Conservation (phyloP, 208 protist species). For the Balamuthia mandrillaris region DNA sequence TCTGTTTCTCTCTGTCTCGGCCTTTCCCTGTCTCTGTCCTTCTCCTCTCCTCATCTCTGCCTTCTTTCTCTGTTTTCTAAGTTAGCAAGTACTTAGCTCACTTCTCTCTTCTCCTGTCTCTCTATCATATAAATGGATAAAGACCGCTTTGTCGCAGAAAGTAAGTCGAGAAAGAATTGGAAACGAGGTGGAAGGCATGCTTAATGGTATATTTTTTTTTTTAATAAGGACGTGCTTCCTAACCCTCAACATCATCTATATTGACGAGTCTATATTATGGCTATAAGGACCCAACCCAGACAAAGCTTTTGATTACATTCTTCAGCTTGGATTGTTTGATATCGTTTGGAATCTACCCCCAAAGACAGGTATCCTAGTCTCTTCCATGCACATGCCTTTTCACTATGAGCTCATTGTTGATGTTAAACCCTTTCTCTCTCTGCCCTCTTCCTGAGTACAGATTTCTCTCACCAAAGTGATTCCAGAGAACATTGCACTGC, state of each 20-base stretch:
- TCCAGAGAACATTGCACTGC: no score
- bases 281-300: not conserved
- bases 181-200: conserved; percentile 26
- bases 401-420: not conserved
- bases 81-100: no score
- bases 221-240: not conserved
- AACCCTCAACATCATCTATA: not conserved
- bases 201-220: not conserved
- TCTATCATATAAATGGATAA: no score
- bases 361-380: not conserved
- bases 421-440: not conserved
- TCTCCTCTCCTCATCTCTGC: no score
- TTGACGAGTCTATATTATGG: not conserved
- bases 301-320: conserved; percentile 19
- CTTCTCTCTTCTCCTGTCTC: no score
- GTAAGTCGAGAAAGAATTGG: conserved; percentile 8
- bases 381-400: not conserved
- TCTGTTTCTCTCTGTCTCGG: no score
- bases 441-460: not conserved
- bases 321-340: not conserved
- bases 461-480: no score
- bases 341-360: conserved; percentile 16
- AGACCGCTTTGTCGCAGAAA: not conserved
- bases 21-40: no score
- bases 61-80: no score